These are phyloP conservation scores for Anthracocystis setariae DNA, from an alignment of 1,284 basidiomycete genomes.

Conservation along the genomic window DNA sequence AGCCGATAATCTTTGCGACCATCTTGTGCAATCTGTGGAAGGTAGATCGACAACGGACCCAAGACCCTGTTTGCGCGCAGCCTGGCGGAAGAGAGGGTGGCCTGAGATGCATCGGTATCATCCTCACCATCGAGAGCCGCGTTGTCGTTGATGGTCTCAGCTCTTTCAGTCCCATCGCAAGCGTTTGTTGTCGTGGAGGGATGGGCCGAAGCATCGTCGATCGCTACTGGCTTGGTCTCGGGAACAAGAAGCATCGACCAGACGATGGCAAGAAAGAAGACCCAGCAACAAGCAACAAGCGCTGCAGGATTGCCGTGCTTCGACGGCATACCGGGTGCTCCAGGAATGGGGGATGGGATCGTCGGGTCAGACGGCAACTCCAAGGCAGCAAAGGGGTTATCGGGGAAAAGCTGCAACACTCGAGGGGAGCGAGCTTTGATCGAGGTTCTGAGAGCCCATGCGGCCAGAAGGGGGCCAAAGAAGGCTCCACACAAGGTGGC, in stretches of 20 bases:
- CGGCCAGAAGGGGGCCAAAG: slow-evolving; percentile 39
- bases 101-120: neutral
- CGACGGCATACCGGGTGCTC: slow-evolving; percentile 17
- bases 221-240: slow-evolving; percentile 30
- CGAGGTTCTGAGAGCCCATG: slow-evolving; percentile 38
- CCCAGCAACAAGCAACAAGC: slow-evolving; percentile 30
- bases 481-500: slow-evolving; percentile 41
- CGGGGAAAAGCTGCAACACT: neutral
- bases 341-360: slow-evolving; percentile 24
- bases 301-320: slow-evolving; percentile 49
- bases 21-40: slow-evolving; percentile 25
- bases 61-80: slow-evolving; percentile 23
- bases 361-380: slow-evolving; percentile 32
- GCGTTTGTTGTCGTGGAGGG: neutral
- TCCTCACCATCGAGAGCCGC: neutral
- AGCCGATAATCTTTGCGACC: slow-evolving; percentile 44
- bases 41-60: slow-evolving; percentile 39
- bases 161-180: neutral
- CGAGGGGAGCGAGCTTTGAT: slow-evolving; percentile 16
- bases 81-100: slow-evolving; percentile 10
- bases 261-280: slow-evolving; percentile 34
- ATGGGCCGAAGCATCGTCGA: neutral
- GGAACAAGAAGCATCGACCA: slow-evolving; percentile 35
- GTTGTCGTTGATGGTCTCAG: too few relatives aligned
- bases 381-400: neutral